Evolutionary conservation across 345 rosid species (phyloP).

Genomic region (Moringa oleifera): DNA sequence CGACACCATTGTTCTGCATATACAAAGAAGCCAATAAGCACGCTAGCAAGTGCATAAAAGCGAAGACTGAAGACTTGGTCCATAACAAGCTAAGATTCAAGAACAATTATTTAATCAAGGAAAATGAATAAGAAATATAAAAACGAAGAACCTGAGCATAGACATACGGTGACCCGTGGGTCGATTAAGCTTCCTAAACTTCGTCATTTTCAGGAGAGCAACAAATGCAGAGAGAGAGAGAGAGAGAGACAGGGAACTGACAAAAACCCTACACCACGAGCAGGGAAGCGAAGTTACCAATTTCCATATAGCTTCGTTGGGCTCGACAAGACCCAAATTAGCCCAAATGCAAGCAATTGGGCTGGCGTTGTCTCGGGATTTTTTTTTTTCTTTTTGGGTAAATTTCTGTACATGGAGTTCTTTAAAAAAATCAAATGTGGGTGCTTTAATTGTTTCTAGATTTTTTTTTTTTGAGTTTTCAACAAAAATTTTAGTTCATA

Average conservation of each 20-base stretch:
- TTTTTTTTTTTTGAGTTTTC: too few species aligned
- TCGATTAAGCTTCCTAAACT: conserved; percentile 77
- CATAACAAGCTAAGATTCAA: background rate
- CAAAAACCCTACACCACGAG: background rate
- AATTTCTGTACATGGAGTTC: too few species aligned
- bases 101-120: background rate
- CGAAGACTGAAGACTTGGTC: background rate
- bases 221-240: conserved; percentile 1
- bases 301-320: too few species aligned
- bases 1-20: conserved; percentile 83
- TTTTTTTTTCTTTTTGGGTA: too few species aligned
- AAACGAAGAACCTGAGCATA: conserved; percentile 64
- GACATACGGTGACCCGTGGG: conserved; percentile 82
- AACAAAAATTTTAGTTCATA: too few species aligned
- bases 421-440: too few species aligned
- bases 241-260: too few species aligned
- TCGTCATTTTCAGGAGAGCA: conserved; percentile 47
- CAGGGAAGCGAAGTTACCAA: background rate
- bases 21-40: background rate
- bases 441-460: too few species aligned
- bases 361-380: too few species aligned
- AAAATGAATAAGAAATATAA: background rate
- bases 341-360: too few species aligned
- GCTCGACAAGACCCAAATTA: too few species aligned
- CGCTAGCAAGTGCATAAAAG: background rate